Base-by-base conservation (phyloP, 257 asterid genomes). In the Solanum appendiculatum region DNA sequence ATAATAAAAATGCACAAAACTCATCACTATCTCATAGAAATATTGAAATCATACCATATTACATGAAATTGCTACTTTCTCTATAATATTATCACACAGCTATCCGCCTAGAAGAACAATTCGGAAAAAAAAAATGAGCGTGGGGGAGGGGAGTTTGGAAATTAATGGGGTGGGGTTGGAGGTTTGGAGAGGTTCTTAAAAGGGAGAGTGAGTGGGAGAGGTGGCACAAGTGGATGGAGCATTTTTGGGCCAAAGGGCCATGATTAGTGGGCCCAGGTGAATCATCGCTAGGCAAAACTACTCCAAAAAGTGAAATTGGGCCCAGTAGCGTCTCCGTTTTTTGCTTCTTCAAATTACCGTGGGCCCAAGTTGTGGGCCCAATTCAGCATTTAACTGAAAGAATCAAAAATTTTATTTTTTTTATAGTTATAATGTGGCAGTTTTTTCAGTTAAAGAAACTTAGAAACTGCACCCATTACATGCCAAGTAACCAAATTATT, bases 181-280 rank as follows among this genome's bases (percentile, higher is more conserved):
- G 56, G 15, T 15, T 16, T 21, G 7, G 23, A 5, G 58, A 16
- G 58, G 58, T 48, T 39, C 83, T 89, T 31, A 37, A 33, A 46
- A 34, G 84, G 18, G 78, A 68, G 42, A n/a, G 36, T 85, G 84
- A 64, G 83, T 68, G 87, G 86, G 91, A 80, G 36, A 73, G 90
- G 87, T 82, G 90, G 91, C 54, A 48, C 14, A 73, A 92, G 94
- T 93, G 95, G 96, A 91, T 51, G 51, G 89, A 90, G 91, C 92
- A 92, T 88, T 88, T 91, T 88, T 91, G 95, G 93, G 92, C 91
- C 87, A 3, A 78, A 51, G 86, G 86, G 68, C 81, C 86, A 89
- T 89, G 87, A 87, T 91, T 88, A 72, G 92, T 89, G 93, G 96
- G 91, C 89, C 96, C 93, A 70, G 72, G 85, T 90, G 91, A 93